Base-by-base conservation (phyloP, 139 green algal genomes). In the Coccomyxa sp. region DNA sequence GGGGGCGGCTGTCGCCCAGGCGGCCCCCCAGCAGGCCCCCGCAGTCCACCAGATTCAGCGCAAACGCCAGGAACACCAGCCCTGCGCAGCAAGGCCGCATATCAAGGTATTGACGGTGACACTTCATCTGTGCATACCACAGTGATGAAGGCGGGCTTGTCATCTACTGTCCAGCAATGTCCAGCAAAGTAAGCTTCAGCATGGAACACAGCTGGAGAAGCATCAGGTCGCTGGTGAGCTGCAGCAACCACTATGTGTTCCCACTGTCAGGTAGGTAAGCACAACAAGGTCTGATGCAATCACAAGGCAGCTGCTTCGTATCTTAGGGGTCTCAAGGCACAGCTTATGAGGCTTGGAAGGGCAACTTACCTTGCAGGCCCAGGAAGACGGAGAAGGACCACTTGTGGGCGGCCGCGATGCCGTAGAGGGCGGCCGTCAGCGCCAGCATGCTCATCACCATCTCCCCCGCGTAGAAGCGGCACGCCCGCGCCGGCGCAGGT, bases 31-130 rank as follows among this genome's bases (percentile, higher is more conserved):
- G 84, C 72, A 91, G 74, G 39, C 76, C 77, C 50, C 84, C 86
- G 50, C 73, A 80, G 76, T 94, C 90, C n/a, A 94, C 86, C 77
- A 86, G 77, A 73, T 92, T 91, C 44, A 93, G 77, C 12, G 87
- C 91, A 89, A 95, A 95, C 16, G 86, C 81, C 16, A 91, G 71
- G 77, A 95, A 95, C 22, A 92, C 89, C 44, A 84, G 31, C 68
- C 88, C 85, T 86, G 81, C 72, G 39, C 71, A 55, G 18, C 16
- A 34, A 9, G n/a, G 71, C 38, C 37, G 27, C 70, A 76, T 9
- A 8, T 22, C 50, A 64, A 18, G 22, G 50, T 22, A 72, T 6
- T 72, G 64, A 34, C n/a, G n/a, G n/a, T n/a, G n/a, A n/a, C n/a
- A n/a, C n/a, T n/a, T n/a, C n/a, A n/a, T n/a, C n/a, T n/a, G n/a